Base-by-base conservation (phyloP, 169 alveolate species). In the Cryptosporidium canis region DNA sequence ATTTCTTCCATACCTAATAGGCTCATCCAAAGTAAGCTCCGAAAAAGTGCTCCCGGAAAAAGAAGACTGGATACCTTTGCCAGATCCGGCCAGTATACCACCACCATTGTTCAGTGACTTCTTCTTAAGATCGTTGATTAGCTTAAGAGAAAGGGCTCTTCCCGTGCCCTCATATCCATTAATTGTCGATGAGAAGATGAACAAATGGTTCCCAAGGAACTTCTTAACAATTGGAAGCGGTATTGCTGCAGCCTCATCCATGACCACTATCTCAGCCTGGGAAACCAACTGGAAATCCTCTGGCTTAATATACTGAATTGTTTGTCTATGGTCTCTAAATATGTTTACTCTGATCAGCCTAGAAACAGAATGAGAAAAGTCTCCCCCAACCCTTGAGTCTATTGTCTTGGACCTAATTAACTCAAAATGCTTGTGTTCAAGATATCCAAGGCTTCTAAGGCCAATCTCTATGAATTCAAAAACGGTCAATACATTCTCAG, bases 161-260 rank as follows among this genome's bases (percentile, higher is more conserved):
- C 99, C 99, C 5, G 99, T 99, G 8, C 99, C 99, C 94, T 98
- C 99, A 94, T 98, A 98, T 21, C 99, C 99, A 83, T 98, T 98
- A 24, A 98, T 95, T 0, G 99, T 99, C 43, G 99, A 97, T 1
- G 99, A 97, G 83, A 99, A 90, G 53, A 99, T 96, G 21, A 98
- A 96, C 64, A 97, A 90, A 87, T 97, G 98, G 53, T 97, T 84
- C 70, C 96, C 94, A 45, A 97, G 83, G 68, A 97, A 96, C 65
- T 94, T 72, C 91, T 96, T 98, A 18, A 99, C 99, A n/a, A 97
- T 90, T 45, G 98, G 98, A 24, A 98, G 92, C 39, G 99, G 99
- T 27, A 99, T 98, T 55, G 99, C 99, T n/a, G 99, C 99, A 1
- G 99, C 99, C 93, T 99, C 99, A 90, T 99, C 99, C 71, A 98